Evolutionary conservation across 306 rosid species (phyloP).

Genomic region (Medicago arabica): DNA sequence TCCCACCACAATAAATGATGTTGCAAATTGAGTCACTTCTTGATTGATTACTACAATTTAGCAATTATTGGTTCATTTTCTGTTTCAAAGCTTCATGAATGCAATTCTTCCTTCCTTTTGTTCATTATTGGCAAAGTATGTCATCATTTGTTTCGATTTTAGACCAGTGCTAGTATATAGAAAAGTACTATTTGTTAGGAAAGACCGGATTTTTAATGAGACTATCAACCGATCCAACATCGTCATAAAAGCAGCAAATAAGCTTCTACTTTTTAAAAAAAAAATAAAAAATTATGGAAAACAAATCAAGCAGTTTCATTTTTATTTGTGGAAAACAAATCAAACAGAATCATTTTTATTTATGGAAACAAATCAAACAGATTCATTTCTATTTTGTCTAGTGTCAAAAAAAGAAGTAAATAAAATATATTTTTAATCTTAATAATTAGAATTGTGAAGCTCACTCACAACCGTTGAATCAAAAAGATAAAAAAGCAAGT

Average conservation of each 20-base stretch:
- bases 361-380: neutral
- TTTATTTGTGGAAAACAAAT: neutral
- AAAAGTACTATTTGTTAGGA: neutral
- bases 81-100: conserved; percentile 7
- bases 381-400: neutral
- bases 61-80: neutral
- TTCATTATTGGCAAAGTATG: neutral
- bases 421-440: neutral
- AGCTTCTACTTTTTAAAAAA: neutral
- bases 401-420: neutral
- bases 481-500: conserved; percentile 11
- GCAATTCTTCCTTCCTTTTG: neutral
- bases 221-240: neutral
- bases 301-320: neutral
- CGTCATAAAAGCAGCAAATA: neutral
- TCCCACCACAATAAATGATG: conserved; percentile 24
- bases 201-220: neutral
- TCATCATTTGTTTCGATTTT: neutral
- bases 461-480: neutral
- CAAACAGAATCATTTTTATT: neutral
- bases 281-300: neutral
- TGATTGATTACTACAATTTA: neutral
- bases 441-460: neutral
- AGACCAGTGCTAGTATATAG: neutral
- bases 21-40: conserved; percentile 8